Evolutionary conservation across 768 basidiomycete species (phyloP).

Genomic region (Mycena pura): DNA sequence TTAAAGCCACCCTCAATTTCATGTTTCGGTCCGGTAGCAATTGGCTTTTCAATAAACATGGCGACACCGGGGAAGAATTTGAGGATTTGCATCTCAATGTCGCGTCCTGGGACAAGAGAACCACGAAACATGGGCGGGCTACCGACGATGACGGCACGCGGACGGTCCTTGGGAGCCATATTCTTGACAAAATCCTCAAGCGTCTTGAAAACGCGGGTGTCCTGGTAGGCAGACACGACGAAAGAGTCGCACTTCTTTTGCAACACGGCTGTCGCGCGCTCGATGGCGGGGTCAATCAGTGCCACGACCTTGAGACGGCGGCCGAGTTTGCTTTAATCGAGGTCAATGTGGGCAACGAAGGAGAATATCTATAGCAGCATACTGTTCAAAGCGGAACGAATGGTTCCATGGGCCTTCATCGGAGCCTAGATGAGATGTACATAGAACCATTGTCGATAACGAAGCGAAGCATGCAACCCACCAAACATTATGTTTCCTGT

Average conservation of each 20-base stretch:
- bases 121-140: conserved; percentile 96
- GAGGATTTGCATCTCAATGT: conserved; percentile 88
- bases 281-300: conserved; percentile 88
- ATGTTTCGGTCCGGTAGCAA: conserved; percentile 77
- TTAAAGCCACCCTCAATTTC: conserved; percentile 74
- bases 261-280: conserved; percentile 81
- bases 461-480: conserved; percentile 36
- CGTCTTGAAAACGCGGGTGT: conserved; percentile 84
- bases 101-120: conserved; percentile 72
- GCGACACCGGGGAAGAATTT: conserved; percentile 88
- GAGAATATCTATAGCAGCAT: conserved; percentile 34
- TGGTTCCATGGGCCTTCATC: conserved; percentile 94
- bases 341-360: conserved; percentile 16
- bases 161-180: conserved; percentile 67
- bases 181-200: conserved; percentile 85
- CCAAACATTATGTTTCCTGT: conserved; percentile 99
- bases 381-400: conserved; percentile 91
- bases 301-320: conserved; percentile 95
- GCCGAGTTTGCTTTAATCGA: conserved; percentile 79
- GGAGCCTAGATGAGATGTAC: conserved; percentile 59
- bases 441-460: not conserved
- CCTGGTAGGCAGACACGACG: conserved; percentile 91
- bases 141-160: conserved; percentile 87
- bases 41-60: conserved; percentile 92
- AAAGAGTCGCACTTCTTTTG: conserved; percentile 92